Conservation (phyloP, 2,329 filamentous ascomycete species). For the Thielaviopsis euricoi region DNA sequence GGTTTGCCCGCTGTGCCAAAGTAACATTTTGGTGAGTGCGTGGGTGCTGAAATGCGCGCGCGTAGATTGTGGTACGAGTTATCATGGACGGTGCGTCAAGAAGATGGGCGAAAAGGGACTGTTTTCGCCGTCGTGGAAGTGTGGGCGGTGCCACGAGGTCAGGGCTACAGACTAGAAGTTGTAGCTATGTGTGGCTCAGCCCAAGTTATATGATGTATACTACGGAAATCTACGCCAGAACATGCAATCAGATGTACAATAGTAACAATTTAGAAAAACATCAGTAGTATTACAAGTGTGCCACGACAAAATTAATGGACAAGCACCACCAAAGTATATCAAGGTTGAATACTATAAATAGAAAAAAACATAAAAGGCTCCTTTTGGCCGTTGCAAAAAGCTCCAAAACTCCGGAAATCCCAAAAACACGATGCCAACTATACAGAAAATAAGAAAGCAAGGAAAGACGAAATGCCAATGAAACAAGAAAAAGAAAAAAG, state of each 20-base stretch:
- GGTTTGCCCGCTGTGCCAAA: neutral
- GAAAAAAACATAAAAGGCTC: neutral
- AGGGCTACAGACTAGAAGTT: neutral
- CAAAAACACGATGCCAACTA: neutral
- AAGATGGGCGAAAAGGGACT: conserved; percentile 2
- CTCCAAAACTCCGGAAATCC: conserved; percentile 5
- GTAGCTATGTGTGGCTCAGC: neutral
- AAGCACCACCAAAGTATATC: neutral
- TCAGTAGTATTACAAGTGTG: conserved; percentile 7
- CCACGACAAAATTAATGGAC: neutral
- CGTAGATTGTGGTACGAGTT: neutral
- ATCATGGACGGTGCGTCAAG: conserved; percentile 7
- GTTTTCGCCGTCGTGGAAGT: conserved; percentile 9
- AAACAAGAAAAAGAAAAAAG: conserved; percentile 2
- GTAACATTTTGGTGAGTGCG: neutral
- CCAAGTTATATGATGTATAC: neutral
- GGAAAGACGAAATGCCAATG: no score
- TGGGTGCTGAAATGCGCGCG: conserved; percentile 5
- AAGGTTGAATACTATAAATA: neutral
- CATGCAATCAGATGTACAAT: neutral
- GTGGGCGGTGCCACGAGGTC: conserved; percentile 3
- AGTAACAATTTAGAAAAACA: neutral
- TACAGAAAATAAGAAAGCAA: neutral
- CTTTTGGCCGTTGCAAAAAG: neutral
- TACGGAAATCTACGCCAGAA: neutral